phyloP scores from a whole-genome alignment of 2,329 filamentous ascomycete genomes.

The Coniochaeta sp. region DNA sequence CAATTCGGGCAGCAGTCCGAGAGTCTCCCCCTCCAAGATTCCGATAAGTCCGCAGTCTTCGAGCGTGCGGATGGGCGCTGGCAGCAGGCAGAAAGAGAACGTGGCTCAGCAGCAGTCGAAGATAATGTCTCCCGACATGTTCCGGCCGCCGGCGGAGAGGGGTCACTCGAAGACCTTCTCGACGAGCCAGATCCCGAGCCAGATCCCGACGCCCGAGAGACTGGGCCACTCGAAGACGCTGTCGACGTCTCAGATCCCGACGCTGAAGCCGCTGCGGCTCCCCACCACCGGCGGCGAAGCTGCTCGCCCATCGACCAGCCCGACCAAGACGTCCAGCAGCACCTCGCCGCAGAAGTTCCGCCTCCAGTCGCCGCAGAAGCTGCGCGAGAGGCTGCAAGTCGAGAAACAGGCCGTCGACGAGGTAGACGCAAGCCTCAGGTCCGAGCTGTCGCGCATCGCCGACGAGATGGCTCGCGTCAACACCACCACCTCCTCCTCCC shows the following conservation, averaged over 20 bases:
- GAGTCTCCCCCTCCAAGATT: slow-evolving; percentile 40
- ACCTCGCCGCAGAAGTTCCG: slow-evolving; percentile 48
- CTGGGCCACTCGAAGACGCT: slow-evolving; percentile 39
- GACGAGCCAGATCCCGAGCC: slow-evolving; percentile 46
- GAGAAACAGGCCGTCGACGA: slow-evolving; percentile 70
- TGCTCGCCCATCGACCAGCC: slow-evolving; percentile 25
- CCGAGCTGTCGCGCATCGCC: slow-evolving; percentile 72
- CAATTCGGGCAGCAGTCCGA: slow-evolving; percentile 41
- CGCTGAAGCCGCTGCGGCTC: slow-evolving; percentile 32
- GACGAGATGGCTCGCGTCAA: slow-evolving; percentile 65
- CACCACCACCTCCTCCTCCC: slow-evolving; percentile 3
- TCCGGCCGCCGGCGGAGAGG: slow-evolving; percentile 11
- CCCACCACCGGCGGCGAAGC: slow-evolving; percentile 15
- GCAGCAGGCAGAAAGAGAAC: slow-evolving; percentile 44
- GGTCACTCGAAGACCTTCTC: slow-evolving; percentile 44
- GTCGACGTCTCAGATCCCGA: slow-evolving; percentile 48
- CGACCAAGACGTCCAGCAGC: slow-evolving; percentile 29
- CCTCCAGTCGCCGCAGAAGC: slow-evolving; percentile 64
- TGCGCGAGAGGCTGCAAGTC: slow-evolving; percentile 76
- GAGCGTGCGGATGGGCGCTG: slow-evolving; percentile 21
- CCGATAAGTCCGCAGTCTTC: slow-evolving; percentile 40
- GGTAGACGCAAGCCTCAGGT: slow-evolving; percentile 61
- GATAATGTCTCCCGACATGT: slow-evolving; percentile 13
- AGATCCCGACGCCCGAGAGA: neutral
- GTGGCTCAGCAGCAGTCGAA: slow-evolving; percentile 15